phyloP scores from a whole-genome alignment of 169 alveolate genomes.

The Plasmodium vivax region DNA sequence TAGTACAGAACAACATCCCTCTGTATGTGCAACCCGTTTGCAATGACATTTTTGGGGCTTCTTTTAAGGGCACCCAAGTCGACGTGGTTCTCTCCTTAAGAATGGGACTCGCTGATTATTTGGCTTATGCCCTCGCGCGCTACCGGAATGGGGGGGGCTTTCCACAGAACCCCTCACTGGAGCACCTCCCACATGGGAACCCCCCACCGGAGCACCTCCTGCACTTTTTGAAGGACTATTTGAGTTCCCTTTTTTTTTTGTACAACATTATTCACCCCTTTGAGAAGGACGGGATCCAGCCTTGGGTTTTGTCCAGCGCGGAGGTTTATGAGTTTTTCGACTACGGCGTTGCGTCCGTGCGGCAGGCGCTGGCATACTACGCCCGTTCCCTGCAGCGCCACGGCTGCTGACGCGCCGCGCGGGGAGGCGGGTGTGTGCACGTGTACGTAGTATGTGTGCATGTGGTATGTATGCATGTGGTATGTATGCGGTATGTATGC shows the following conservation, averaged over 20 bases:
- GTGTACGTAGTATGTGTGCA: not conserved
- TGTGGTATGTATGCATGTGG: not conserved
- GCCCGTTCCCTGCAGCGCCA: conserved; percentile 27
- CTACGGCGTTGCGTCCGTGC: conserved; percentile 11
- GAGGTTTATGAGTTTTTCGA: conserved; percentile 51
- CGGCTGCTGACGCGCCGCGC: not conserved
- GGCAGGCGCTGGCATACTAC: conserved; percentile 32
- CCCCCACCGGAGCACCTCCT: not conserved
- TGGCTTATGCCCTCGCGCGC: not conserved
- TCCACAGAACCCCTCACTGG: too few species aligned
- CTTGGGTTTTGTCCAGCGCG: conserved; percentile 54
- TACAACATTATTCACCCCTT: conserved; percentile 51
- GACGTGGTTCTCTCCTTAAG: conserved; percentile 45
- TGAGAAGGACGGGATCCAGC: conserved; percentile 64
- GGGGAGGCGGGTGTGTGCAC: not conserved
- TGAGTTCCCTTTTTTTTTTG: conserved; percentile 46
- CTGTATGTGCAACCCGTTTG: conserved; percentile 44
- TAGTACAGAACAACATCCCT: conserved; percentile 22
- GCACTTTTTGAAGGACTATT: conserved; percentile 15
- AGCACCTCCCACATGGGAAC: too few species aligned
- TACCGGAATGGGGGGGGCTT: not conserved
- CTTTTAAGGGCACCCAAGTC: conserved; percentile 4
- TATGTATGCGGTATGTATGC: not conserved
- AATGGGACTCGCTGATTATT: conserved; percentile 20
- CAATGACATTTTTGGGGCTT: conserved; percentile 3